Evolutionary conservation across 1,284 basidiomycete genomes (phyloP).

Genomic region (Laetiporus sulphureus): DNA sequence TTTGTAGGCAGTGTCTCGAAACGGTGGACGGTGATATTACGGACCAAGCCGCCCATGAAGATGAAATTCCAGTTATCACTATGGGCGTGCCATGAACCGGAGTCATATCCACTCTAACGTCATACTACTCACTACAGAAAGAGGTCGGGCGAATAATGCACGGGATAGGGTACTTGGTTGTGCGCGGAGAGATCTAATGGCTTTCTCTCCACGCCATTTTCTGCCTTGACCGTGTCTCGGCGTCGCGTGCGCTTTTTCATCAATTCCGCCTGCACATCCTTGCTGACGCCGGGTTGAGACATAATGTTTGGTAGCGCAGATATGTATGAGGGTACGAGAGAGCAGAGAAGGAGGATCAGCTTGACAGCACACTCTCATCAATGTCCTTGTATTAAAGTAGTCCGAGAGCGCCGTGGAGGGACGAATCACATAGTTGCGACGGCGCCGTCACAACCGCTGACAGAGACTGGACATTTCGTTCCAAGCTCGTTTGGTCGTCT

Average conservation of each 20-base stretch:
- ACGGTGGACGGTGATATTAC: constrained; percentile 45
- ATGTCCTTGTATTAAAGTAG: too few relatives aligned
- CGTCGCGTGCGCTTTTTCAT: constrained; percentile 31
- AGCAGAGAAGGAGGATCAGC: too few relatives aligned
- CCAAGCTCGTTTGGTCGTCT: too few relatives aligned
- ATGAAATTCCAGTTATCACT: constrained; percentile 68
- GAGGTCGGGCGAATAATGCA: constrained; percentile 40
- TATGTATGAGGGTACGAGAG: too few relatives aligned
- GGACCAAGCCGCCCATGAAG: constrained; percentile 44
- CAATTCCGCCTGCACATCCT: constrained; percentile 40
- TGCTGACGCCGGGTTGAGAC: constrained; percentile 23
- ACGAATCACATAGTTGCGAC: too few relatives aligned
- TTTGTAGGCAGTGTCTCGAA: constrained; percentile 43
- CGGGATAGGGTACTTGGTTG: constrained; percentile 40
- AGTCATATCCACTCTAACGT: background rate
- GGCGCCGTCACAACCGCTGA: too few relatives aligned
- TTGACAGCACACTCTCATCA: too few relatives aligned
- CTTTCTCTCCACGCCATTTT: too few relatives aligned
- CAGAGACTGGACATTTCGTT: too few relatives aligned
- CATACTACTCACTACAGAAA: constrained; percentile 43
- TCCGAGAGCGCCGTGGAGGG: too few relatives aligned
- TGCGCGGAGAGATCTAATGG: constrained; percentile 14
- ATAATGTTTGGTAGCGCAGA: too few relatives aligned
- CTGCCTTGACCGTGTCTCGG: constrained; percentile 32
- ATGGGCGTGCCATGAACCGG: constrained; percentile 3